Percentiles rank a stretch among this genome's conserved stretches.
phyloP scores from a whole-genome alignment of 1,284 basidiomycete species.

The Malassezia sp. region DNA sequence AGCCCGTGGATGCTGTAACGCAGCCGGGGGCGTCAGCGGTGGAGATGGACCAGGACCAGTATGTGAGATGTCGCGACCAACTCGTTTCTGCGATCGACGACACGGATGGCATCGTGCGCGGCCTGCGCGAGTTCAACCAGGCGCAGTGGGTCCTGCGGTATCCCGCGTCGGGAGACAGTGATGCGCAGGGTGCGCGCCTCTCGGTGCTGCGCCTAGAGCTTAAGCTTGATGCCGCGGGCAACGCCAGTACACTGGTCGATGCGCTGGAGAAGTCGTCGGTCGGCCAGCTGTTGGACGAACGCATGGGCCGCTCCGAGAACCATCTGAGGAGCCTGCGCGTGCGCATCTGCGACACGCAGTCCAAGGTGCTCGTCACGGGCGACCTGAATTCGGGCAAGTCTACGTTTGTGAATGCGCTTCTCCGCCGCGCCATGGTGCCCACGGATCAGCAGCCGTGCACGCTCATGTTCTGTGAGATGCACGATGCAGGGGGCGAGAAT shows the following conservation, averaged over 20 bases:
- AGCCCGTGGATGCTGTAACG: no score
- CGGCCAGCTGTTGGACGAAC: slow-evolving; percentile 77
- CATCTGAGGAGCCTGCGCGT: slow-evolving; percentile 76
- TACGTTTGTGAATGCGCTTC: slow-evolving; percentile 86
- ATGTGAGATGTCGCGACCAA: slow-evolving; percentile 37
- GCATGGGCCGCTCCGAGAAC: slow-evolving; percentile 62
- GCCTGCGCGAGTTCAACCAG: slow-evolving; percentile 70
- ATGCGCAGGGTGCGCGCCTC: slow-evolving; percentile 30
- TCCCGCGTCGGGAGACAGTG: slow-evolving; percentile 49
- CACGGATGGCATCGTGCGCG: slow-evolving; percentile 59
- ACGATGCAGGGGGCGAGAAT: slow-evolving; percentile 73
- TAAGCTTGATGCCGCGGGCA: slow-evolving; percentile 58
- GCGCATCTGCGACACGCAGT: slow-evolving; percentile 80
- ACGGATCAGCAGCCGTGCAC: slow-evolving; percentile 98
- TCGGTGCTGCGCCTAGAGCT: slow-evolving; percentile 75
- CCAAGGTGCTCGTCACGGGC: slow-evolving; percentile 95
- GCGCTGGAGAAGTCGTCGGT: slow-evolving; percentile 86
- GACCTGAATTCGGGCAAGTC: slow-evolving; percentile 98
- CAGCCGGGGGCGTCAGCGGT: not conserved
- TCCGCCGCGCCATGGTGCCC: slow-evolving; percentile 70
- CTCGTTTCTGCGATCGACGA: slow-evolving; percentile 64
- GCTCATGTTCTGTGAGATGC: slow-evolving; percentile 91
- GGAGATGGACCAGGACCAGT: slow-evolving; percentile 10
- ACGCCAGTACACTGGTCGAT: slow-evolving; percentile 62
- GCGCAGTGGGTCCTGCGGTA: slow-evolving; percentile 77